These are phyloP conservation scores for Candida neerlandica DNA, from an alignment of 1,139 yeast species.

Conservation along the genomic window DNA sequence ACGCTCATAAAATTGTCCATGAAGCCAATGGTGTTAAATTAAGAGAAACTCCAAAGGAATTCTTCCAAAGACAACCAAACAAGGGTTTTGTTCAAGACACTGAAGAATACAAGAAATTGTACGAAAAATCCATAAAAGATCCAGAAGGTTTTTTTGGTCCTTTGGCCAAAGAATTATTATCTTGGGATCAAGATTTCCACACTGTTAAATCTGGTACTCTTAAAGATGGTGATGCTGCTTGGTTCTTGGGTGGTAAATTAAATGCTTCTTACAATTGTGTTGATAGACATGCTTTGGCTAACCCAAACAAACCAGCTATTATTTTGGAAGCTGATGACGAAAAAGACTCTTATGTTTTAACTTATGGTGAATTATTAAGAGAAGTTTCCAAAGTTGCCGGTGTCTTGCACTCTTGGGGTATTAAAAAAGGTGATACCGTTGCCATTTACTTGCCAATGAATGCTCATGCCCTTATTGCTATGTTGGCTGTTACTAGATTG, in stretches of 20 bases:
- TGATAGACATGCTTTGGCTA: conserved; percentile 74
- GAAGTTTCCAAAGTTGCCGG: conserved; percentile 73
- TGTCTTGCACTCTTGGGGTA: conserved; percentile 65
- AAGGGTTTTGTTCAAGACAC: conserved; percentile 50
- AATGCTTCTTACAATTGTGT: conserved; percentile 80
- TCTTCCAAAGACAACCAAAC: conserved; percentile 72
- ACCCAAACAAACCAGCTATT: conserved; percentile 75
- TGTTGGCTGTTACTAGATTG: conserved; percentile 73
- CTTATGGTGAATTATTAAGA: conserved; percentile 72
- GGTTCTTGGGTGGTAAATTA: conserved; percentile 78
- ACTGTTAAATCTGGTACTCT: conserved; percentile 74
- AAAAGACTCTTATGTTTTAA: conserved; percentile 59
- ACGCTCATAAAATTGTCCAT: conserved; percentile 59
- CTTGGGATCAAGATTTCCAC: conserved; percentile 84
- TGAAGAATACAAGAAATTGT: conserved; percentile 74
- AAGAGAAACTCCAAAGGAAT: conserved; percentile 73
- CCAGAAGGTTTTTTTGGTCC: conserved; percentile 88
- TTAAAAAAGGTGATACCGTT: conserved; percentile 79
- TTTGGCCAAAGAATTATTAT: conserved; percentile 72
- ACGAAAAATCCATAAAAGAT: conserved; percentile 73
- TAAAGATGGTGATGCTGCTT: conserved; percentile 67
- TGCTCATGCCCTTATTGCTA: conserved; percentile 74
- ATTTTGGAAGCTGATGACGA: conserved; percentile 82
- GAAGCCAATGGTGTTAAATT: conserved; percentile 74
- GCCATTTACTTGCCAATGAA: conserved; percentile 88